Base-by-base conservation (phyloP, 2,329 filamentous ascomycete species). In the Fusarium chlamydosporum region DNA sequence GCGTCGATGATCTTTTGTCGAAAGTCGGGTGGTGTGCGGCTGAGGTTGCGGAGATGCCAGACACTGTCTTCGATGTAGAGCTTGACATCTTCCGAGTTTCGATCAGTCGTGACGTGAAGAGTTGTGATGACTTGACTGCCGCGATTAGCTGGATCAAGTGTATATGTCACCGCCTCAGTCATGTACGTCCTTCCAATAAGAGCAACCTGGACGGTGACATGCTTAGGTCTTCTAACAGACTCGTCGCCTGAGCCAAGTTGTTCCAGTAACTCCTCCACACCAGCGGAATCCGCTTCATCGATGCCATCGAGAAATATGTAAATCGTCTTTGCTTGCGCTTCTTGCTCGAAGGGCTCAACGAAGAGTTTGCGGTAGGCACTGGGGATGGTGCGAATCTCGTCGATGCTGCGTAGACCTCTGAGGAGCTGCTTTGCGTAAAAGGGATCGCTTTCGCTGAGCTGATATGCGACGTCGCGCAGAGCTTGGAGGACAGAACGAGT, bases 261-360 rank as follows among this genome's bases (percentile, higher is more conserved):
- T 3, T 74, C 71, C 0, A 83, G 63, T 3, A 84, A 75, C 20
- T 80, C 75, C 10, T 76, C 61, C 6, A 82, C 72, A 8, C 83
- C 81, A 1, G 73, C 71, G 2, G 74, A 70, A 6, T 80, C 76
- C 1, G 81, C 82, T 68, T 85, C 83, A 54, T 85, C 83, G 6
- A 85, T 75, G 5, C 81, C 83, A 42, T 85, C 83, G 4, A 85
- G 67, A 33, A 85, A 77, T n/a, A 85, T 68, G 69, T 82, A 84
- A 3, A 81, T 75, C 4, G 70, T 76, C 31, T 79, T 79, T 3
- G 74, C 72, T 8, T 76, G 75, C 8, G 67, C 60, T n/a, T 77
- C 76, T 5, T 76, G 73, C 7, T 77, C 48, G 51, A 80, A 79
- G 1, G 80, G 82, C 7, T 81, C 73, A 1, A 79, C 70, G 12